Evolutionary conservation across 2,329 filamentous ascomycete species (phyloP).

Genomic region (Microthyrium microscopicum): DNA sequence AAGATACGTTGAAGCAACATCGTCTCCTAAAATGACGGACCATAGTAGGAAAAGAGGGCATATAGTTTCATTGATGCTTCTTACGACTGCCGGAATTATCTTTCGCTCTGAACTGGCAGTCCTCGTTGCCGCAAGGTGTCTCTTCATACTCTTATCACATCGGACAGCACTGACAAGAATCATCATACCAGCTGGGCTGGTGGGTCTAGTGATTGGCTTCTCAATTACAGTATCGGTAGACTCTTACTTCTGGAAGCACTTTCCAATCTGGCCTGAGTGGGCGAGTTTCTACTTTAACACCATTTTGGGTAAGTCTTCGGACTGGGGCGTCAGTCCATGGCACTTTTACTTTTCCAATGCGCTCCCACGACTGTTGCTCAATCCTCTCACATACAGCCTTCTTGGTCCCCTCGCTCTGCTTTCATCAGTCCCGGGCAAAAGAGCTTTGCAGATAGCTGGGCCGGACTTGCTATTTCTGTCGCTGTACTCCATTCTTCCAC

Average conservation of each 20-base stretch:
- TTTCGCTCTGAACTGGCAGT: constrained; percentile 85
- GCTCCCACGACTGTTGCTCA: constrained; percentile 68
- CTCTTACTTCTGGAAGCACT: constrained; percentile 81
- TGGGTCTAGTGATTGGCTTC: constrained; percentile 51
- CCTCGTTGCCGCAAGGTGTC: constrained; percentile 46
- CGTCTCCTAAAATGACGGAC: neutral
- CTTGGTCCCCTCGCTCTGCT: constrained; percentile 33
- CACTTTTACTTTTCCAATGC: constrained; percentile 73
- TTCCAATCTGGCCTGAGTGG: constrained; percentile 73
- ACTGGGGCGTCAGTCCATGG: constrained; percentile 79
- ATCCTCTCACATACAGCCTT: constrained; percentile 47
- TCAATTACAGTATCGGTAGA: constrained; percentile 58
- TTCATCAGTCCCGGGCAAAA: constrained; percentile 26
- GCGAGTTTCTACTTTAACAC: constrained; percentile 85
- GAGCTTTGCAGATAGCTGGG: constrained; percentile 36
- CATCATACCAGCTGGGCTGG: constrained; percentile 49
- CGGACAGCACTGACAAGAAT: neutral
- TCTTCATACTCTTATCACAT: constrained; percentile 28
- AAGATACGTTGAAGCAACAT: constrained; percentile 31
- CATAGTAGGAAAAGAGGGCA: constrained; percentile 17
- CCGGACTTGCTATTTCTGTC: constrained; percentile 58
- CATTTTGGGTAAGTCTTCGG: constrained; percentile 60
- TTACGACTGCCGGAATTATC: constrained; percentile 66
- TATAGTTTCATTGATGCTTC: constrained; percentile 50
- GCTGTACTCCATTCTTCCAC: constrained; percentile 74